Evolutionary conservation across 768 basidiomycete genomes (phyloP).

Genomic region (Fibroporia radiculosa): DNA sequence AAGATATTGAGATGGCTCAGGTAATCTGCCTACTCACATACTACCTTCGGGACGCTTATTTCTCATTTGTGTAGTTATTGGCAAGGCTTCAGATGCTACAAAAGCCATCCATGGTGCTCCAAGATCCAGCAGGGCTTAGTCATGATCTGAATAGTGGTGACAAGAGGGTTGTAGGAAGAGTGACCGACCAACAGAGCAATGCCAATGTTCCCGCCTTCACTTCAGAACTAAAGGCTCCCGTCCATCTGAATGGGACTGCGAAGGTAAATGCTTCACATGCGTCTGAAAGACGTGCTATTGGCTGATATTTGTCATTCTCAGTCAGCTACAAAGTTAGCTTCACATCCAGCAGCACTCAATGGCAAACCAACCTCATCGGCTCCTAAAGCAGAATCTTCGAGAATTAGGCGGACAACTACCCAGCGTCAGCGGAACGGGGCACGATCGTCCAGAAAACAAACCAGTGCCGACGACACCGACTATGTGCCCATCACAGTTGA

Average conservation of each 20-base stretch:
- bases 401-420: neutral
- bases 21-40: constrained; percentile 24
- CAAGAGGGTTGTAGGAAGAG: too few species aligned
- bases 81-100: neutral
- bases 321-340: too few species aligned
- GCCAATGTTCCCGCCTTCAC: too few species aligned
- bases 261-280: too few species aligned
- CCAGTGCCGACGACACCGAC: neutral
- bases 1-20: constrained; percentile 55
- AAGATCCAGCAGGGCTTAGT: neutral
- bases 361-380: too few species aligned
- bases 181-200: too few species aligned
- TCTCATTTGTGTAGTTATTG: neutral
- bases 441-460: neutral
- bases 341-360: too few species aligned
- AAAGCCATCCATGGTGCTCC: neutral
- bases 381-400: neutral
- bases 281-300: too few species aligned
- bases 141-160: neutral
- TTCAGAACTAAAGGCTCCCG: too few species aligned
- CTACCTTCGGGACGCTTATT: neutral
- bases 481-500: neutral
- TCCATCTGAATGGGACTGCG: too few species aligned
- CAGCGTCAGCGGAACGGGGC: neutral
- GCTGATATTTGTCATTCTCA: too few species aligned